A percentile compares a stretch with the other conserved stretches of the same genome.
Evolutionary conservation across 2,329 filamentous ascomycete species (phyloP).

Genomic region (Hypoxylon sp.): DNA sequence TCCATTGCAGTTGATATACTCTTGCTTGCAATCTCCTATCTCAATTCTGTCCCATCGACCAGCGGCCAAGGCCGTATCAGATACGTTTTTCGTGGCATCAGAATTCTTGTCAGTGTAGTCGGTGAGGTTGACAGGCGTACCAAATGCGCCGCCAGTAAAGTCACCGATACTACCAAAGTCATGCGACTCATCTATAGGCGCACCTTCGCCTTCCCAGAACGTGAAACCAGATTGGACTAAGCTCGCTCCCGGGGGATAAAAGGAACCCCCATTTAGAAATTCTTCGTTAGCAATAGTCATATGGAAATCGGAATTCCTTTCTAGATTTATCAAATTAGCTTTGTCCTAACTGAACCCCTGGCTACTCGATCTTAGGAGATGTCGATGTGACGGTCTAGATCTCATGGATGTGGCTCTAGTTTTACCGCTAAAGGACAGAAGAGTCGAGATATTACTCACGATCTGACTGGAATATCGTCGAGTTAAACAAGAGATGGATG

Average conservation of each 20-base stretch:
- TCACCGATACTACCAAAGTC: neutral
- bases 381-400: too few relatives aligned
- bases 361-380: neutral
- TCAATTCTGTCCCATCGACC: constrained; percentile 28
- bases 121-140: constrained; percentile 18
- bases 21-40: constrained; percentile 31
- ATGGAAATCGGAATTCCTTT: constrained; percentile 37
- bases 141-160: neutral
- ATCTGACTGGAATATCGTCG: constrained; percentile 40
- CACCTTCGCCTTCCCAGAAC: neutral
- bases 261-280: constrained; percentile 38
- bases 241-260: constrained; percentile 38
- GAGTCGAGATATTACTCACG: constrained; percentile 20
- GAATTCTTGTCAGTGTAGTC: constrained; percentile 25
- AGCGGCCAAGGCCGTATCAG: constrained; percentile 9
- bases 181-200: neutral
- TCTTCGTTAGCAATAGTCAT: constrained; percentile 45
- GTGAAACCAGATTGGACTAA: constrained; percentile 27
- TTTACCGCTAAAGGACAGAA: neutral
- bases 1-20: constrained; percentile 38
- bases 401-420: neutral
- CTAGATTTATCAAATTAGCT: constrained; percentile 15
- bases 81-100: constrained; percentile 27
- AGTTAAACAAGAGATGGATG: constrained; percentile 47
- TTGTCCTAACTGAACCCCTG: neutral